A percentile compares a stretch with the other conserved stretches of the same genome.
Evolutionary conservation across 2,329 filamentous ascomycete species (phyloP).

Genomic region (Curvularia hawaiiensis): DNA sequence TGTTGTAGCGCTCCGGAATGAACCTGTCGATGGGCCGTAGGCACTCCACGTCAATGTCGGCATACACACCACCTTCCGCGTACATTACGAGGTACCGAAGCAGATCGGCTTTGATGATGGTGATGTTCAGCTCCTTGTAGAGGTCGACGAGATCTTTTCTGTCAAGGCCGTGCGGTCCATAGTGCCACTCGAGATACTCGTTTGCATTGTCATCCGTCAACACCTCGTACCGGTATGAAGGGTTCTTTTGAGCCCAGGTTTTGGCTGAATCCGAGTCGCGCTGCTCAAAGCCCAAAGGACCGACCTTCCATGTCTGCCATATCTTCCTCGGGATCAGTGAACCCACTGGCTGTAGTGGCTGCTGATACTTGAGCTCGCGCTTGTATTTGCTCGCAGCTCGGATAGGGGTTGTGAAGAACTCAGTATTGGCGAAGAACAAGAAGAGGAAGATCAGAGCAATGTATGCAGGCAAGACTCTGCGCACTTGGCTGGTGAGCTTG

Average conservation of each 20-base stretch:
- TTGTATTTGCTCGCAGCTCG: conserved; percentile 42
- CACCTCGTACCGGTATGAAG: conserved; percentile 69
- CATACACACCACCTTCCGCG: conserved; percentile 65
- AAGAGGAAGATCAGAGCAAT: conserved; percentile 37
- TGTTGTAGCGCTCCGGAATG: conserved; percentile 67
- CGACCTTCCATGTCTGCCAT: conserved; percentile 78
- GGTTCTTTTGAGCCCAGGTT: conserved; percentile 71
- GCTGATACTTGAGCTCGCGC: conserved; percentile 43
- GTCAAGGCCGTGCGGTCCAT: conserved; percentile 67
- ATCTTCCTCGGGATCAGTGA: conserved; percentile 67
- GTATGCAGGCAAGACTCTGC: conserved; percentile 43
- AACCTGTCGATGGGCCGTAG: conserved; percentile 60
- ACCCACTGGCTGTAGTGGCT: conserved; percentile 33
- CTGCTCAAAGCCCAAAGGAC: conserved; percentile 69
- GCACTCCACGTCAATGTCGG: conserved; percentile 65
- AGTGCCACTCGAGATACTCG: conserved; percentile 70
- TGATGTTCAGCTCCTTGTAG: conserved; percentile 50
- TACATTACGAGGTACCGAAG: conserved; percentile 72
- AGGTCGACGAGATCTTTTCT: conserved; percentile 58
- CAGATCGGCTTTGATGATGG: conserved; percentile 70
- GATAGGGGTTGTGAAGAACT: conserved; percentile 43
- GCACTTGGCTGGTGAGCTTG: conserved; percentile 42
- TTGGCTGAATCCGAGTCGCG: conserved; percentile 64
- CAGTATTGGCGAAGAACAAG: conserved; percentile 40
- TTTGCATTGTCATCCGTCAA: conserved; percentile 72